Conservation (phyloP, 176 grass and related monocot genomes). For the Panicum miliaceum region DNA sequence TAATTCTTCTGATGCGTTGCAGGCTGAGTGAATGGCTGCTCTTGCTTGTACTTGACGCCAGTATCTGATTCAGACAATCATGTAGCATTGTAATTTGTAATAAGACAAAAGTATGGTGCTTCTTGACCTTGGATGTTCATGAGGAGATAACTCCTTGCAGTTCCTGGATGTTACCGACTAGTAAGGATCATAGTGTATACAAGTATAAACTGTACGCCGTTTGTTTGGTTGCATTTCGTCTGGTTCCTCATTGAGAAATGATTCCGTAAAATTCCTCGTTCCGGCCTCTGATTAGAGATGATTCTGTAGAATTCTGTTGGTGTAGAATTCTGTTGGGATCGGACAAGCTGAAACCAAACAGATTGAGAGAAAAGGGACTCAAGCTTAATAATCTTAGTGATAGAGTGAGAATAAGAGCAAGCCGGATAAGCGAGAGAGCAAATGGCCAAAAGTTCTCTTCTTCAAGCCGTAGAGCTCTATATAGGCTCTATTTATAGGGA, state of each 20-base stretch:
- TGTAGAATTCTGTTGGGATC: too few species aligned
- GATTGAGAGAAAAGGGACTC: too few species aligned
- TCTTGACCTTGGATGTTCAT: constrained; percentile 7
- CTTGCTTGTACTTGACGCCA: constrained; percentile 2
- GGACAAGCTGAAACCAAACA: too few species aligned
- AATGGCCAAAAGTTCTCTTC: too few species aligned
- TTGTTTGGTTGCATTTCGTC: background rate
- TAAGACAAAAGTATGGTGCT: background rate
- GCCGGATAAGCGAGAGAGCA: too few species aligned
- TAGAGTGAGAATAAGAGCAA: too few species aligned
- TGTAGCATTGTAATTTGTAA: background rate
- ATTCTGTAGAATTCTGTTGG: background rate
- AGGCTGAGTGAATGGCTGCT: constrained; percentile 12
- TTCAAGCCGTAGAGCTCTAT: too few species aligned
- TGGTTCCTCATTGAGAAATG: background rate
- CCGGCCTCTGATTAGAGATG: background rate
- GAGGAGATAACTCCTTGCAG: background rate
- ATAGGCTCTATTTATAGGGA: too few species aligned
- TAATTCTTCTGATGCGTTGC: constrained; percentile 15
- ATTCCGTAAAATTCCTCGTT: background rate
- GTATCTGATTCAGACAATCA: constrained; percentile 15
- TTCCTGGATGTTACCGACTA: background rate
- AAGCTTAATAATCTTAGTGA: too few species aligned
- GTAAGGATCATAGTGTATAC: background rate
- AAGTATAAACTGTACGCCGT: background rate